phyloP scores from a whole-genome alignment of 163 green algal genomes.

The Chloromonas sp. region DNA sequence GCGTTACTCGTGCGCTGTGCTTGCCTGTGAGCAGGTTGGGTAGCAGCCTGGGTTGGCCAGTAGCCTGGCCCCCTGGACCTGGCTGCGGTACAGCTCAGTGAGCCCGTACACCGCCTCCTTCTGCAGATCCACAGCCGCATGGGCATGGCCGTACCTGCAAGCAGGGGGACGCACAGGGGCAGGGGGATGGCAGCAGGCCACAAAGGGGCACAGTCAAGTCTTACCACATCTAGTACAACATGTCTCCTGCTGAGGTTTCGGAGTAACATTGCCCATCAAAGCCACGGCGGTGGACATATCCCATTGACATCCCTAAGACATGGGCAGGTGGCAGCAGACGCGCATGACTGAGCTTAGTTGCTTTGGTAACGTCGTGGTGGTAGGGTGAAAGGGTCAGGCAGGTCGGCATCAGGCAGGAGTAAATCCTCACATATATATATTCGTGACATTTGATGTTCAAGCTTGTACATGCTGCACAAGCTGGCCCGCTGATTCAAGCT shows the following conservation, averaged over 20 bases:
- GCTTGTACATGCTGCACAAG: too few species aligned
- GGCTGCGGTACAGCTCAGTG: slow-evolving; percentile 85
- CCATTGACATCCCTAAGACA: too few species aligned
- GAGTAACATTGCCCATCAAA: background rate
- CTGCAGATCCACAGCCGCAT: slow-evolving; percentile 88
- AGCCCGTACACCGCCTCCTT: slow-evolving; percentile 94
- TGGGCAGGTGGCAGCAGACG: too few species aligned
- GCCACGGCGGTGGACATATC: background rate
- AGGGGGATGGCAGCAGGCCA: background rate
- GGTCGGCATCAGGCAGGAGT: too few species aligned
- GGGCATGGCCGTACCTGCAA: slow-evolving; percentile 82
- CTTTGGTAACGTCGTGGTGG: too few species aligned
- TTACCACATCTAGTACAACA: background rate
- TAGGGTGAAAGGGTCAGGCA: too few species aligned
- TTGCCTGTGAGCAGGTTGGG: slow-evolving; percentile 78
- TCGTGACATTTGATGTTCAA: too few species aligned
- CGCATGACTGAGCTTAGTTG: too few species aligned
- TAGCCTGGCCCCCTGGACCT: slow-evolving; percentile 69
- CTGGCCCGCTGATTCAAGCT: too few species aligned
- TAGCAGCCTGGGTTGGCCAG: slow-evolving; percentile 96
- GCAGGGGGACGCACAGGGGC: background rate
- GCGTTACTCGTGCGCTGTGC: background rate
- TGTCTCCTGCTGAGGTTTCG: background rate
- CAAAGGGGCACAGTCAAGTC: background rate
- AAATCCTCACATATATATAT: too few species aligned